A percentile compares a stretch with the other conserved stretches of the same genome.
These are phyloP conservation scores for Blastobotrys proliferans DNA, from an alignment of 1,139 yeast genomes.

Conservation along the genomic window DNA sequence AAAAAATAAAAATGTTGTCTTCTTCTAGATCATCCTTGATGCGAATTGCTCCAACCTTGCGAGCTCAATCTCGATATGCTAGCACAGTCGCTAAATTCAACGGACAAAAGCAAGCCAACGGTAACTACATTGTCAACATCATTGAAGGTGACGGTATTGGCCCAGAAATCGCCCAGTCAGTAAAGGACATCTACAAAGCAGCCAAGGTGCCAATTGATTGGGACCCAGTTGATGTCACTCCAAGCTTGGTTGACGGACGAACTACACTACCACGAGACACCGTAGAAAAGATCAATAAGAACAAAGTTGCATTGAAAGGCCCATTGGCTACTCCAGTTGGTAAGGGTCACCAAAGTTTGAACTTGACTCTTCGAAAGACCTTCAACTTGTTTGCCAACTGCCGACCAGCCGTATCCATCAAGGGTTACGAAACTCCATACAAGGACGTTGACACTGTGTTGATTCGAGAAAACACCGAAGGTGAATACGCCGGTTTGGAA, in stretches of 20 bases:
- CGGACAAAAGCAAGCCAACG: slow-evolving; percentile 53
- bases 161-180: slow-evolving; percentile 89
- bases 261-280: slow-evolving; percentile 93
- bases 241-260: slow-evolving; percentile 84
- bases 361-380: slow-evolving; percentile 95
- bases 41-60: slow-evolving; percentile 2
- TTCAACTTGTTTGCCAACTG: slow-evolving; percentile 95
- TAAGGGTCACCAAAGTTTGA: slow-evolving; percentile 96
- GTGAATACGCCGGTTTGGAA: slow-evolving; percentile 98
- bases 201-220: slow-evolving; percentile 94
- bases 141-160: slow-evolving; percentile 99
- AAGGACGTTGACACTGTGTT: slow-evolving; percentile 91
- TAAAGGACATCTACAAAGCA: slow-evolving; percentile 84
- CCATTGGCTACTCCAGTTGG: slow-evolving; percentile 98
- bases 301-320: slow-evolving; percentile 94
- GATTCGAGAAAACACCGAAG: slow-evolving; percentile 98
- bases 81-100: slow-evolving; percentile 55
- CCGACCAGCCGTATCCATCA: slow-evolving; percentile 92
- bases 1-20: slow-evolving; percentile 5
- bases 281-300: slow-evolving; percentile 85
- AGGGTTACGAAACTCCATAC: slow-evolving; percentile 93
- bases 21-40: not conserved
- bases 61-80: slow-evolving; percentile 21
- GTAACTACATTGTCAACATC: slow-evolving; percentile 81
- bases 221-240: slow-evolving; percentile 97